phyloP scores from a whole-genome alignment of 148 eudicot genomes.

The Rhododendron williamsianum region DNA sequence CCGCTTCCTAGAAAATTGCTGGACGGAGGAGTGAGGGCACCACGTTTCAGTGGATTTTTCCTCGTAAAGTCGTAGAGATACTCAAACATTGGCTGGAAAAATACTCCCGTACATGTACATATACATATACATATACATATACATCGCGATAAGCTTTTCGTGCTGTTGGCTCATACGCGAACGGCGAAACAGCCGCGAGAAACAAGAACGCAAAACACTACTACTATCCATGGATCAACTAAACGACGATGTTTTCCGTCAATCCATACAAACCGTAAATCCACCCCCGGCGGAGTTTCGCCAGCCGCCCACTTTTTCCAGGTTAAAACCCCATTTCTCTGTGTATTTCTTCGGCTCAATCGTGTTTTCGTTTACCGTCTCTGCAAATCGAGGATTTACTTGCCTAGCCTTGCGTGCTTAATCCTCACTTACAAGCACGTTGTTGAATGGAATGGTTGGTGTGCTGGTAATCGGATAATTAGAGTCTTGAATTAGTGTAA shows the following conservation, averaged over 20 bases:
- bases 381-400: neutral
- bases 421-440: neutral
- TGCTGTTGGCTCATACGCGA: neutral
- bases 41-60: too few relatives aligned
- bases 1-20: too few relatives aligned
- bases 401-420: neutral
- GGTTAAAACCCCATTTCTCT: neutral
- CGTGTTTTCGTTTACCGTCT: neutral
- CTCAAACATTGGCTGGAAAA: too few relatives aligned
- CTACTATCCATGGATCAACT: conserved; percentile 10
- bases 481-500: neutral
- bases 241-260: neutral
- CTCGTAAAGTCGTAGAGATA: too few relatives aligned
- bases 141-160: neutral
- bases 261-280: conserved; percentile 3
- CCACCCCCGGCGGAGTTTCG: neutral
- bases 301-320: neutral
- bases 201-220: neutral
- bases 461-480: neutral
- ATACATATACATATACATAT: too few relatives aligned
- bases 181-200: neutral
- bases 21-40: too few relatives aligned
- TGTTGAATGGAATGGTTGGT: neutral
- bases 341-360: neutral
- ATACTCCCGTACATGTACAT: too few relatives aligned